A percentile compares a stretch with the other conserved stretches of the same genome.
phyloP scores from a whole-genome alignment of 2,329 filamentous ascomycete genomes.

The Claviceps pazoutovae region DNA sequence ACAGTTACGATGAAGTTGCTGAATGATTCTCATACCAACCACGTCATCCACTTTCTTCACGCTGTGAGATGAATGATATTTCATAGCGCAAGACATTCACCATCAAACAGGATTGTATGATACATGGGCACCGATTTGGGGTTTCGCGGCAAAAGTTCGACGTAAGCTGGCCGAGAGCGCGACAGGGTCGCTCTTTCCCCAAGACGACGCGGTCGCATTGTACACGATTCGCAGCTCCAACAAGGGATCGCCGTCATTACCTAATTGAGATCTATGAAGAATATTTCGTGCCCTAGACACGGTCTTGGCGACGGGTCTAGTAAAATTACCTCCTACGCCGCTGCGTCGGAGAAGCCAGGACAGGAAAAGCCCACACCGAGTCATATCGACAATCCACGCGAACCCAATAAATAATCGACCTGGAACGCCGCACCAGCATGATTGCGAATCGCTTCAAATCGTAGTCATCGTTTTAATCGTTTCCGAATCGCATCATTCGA shows the following conservation, averaged over 20 bases:
- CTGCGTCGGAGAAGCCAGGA: not conserved
- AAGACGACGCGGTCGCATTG: not conserved
- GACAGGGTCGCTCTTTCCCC: constrained; percentile 1
- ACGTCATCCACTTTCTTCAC: constrained; percentile 1
- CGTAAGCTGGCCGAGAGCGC: not conserved
- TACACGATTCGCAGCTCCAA: not conserved
- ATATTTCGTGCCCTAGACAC: not conserved
- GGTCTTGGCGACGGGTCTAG: not conserved
- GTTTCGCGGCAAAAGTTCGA: not conserved
- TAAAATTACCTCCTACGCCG: not conserved
- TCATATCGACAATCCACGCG: not conserved
- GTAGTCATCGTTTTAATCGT: too few species aligned
- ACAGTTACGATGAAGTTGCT: not conserved
- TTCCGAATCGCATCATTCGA: not conserved
- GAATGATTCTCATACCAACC: not conserved
- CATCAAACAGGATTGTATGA: not conserved
- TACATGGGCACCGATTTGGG: too few species aligned
- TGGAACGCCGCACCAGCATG: not conserved
- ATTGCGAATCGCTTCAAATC: not conserved
- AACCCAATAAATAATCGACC: not conserved
- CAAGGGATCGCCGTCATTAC: not conserved
- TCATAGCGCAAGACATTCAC: not conserved
- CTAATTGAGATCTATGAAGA: not conserved
- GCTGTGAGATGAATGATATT: not conserved
- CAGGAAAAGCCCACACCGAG: not conserved